Base-by-base conservation (phyloP, 257 asterid species). In the Solanum megistacrolobum region DNA sequence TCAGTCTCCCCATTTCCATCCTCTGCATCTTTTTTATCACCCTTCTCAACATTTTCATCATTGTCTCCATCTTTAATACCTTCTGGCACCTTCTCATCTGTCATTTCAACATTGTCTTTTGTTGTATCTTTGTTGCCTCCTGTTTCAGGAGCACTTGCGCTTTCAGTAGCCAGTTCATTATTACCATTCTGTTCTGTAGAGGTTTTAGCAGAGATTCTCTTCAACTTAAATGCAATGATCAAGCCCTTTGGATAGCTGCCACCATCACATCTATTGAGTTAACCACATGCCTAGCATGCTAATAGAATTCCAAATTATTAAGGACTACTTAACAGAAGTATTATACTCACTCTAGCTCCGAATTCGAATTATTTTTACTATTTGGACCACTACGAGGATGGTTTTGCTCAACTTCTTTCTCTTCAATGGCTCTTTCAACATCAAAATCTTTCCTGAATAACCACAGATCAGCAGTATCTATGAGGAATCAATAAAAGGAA, bases 241-340 rank as follows among this genome's bases (percentile, higher is more conserved):
- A 97, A 90, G 85, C 98, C 98, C 90, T 92, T 94, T 12, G 99
- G 99, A 46, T 94, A 97, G 88, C 99, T 96, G 97, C 91, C 75
- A 92, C 83, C 75, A 88, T 29, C 79, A 86, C 29, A 52, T 4
- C 25, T 39, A 85, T 84, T 68, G 69, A 73, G 83, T 89, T 87
- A 87, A 82, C 13, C 58, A 23, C 82, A 68, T 27, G 43, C 43
- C 34, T 20, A 74, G 25, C 48, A 29, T 76, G 84, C 35, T 20
- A 83, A 29, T 73, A 90, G 69, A 86, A 38, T 81, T 6, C 27
- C 13, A 85, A 60, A 88, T 60, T 60, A 68, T 13, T 32, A 84
- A 83, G 75, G 34, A 87, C 27, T 20, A 83, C 21, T 14, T 10
- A 35, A 79, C 55, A 5, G 23, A 74, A 60, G 74, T 60, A 83